A percentile compares a stretch with the other conserved stretches of the same genome.
Evolutionary conservation across 73 alveolate species (phyloP).

Genomic region (Breviolum minutum): DNA sequence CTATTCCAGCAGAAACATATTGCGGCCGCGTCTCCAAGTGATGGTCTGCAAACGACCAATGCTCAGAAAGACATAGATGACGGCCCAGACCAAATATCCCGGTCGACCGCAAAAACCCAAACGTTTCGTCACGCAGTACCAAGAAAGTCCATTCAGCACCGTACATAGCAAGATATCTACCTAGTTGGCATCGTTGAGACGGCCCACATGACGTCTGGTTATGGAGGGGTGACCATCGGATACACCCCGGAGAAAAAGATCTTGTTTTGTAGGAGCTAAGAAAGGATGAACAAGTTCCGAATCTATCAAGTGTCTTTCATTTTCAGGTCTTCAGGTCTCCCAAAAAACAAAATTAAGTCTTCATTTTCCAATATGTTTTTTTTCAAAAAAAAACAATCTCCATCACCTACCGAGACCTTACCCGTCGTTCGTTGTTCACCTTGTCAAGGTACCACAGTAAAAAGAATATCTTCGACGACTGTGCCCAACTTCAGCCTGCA

Average conservation of each 20-base stretch:
- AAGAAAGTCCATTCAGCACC: constrained; percentile 37
- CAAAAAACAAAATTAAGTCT: not conserved
- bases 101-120: constrained; percentile 74
- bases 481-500: constrained; percentile 1
- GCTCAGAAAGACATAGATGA: constrained; percentile 37
- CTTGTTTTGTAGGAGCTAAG: not conserved
- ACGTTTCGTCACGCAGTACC: constrained; percentile 78
- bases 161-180: constrained; percentile 1
- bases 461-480: constrained; percentile 1
- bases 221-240: no score
- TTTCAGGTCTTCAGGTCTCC: not conserved
- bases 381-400: no score
- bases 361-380: no score
- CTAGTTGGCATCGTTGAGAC: not conserved
- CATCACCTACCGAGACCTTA: no score
- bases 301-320: no score
- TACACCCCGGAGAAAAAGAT: not conserved
- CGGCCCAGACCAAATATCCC: constrained; percentile 71
- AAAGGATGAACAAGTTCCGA: not conserved
- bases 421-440: no score
- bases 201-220: not conserved
- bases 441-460: not conserved
- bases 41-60: constrained; percentile 54
- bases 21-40: constrained; percentile 6
- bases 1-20: no score